Evolutionary conservation across 768 basidiomycete genomes (phyloP).

Genomic region (Tylopilus subfusipes): DNA sequence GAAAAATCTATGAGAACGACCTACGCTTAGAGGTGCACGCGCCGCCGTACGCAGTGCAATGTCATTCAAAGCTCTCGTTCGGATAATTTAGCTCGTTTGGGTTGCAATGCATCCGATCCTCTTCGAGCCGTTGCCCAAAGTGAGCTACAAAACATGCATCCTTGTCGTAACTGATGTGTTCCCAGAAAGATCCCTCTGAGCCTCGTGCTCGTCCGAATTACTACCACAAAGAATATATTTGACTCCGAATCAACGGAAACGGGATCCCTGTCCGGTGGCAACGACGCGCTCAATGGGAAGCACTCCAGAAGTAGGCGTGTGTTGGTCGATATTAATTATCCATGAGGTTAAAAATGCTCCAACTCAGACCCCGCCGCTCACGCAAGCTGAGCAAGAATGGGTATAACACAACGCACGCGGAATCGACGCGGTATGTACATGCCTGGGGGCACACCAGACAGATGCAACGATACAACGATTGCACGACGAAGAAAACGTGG

Average conservation of each 20-base stretch:
- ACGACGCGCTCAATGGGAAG: not conserved
- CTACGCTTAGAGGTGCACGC: not conserved
- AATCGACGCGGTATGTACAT: conserved; percentile 1
- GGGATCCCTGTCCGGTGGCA: not conserved
- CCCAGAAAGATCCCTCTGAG: conserved; percentile 1
- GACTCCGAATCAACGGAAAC: not conserved
- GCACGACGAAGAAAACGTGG: not conserved
- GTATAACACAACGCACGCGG: not conserved
- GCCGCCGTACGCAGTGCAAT: too few relatives aligned
- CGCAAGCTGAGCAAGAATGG: not conserved
- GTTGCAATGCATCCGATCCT: not conserved
- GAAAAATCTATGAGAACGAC: not conserved
- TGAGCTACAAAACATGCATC: not conserved
- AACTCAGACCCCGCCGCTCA: not conserved
- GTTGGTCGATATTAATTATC: not conserved
- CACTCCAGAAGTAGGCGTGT: not conserved
- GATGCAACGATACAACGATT: not conserved
- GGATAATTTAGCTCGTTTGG: not conserved
- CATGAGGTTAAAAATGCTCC: not conserved
- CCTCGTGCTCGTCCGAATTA: not conserved
- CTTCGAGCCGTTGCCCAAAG: not conserved
- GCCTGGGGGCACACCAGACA: not conserved
- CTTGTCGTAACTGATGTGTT: not conserved
- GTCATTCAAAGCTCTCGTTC: not conserved
- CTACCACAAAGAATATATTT: not conserved